These are phyloP conservation scores for Coemansia sp. DNA, from an alignment of 192 early-diverging fungal genomes.

Conservation along the genomic window DNA sequence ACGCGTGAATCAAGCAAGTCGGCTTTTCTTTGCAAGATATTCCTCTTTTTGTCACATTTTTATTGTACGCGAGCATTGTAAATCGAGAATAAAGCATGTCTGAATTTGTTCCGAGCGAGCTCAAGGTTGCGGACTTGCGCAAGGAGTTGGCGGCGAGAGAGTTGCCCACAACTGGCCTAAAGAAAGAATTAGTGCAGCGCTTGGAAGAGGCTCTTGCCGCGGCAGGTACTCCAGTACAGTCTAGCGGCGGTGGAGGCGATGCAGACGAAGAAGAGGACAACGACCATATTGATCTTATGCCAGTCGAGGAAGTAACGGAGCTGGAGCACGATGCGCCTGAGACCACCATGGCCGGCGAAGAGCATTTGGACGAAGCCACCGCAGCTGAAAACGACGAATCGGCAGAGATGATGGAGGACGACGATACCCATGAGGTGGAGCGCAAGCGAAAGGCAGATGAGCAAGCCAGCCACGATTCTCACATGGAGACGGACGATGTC, in stretches of 20 bases:
- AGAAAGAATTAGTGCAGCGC: conserved; percentile 66
- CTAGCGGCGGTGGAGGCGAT: not conserved
- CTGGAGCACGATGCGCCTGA: not conserved
- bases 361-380: not conserved
- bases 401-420: conserved; percentile 8
- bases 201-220: conserved; percentile 59
- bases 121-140: conserved; percentile 67
- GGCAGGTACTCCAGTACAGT: not conserved
- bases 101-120: conserved; percentile 45
- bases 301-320: conserved; percentile 22
- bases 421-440: not conserved
- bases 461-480: not conserved
- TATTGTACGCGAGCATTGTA: not conserved
- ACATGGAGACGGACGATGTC: conserved; percentile 17
- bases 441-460: not conserved
- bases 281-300: conserved; percentile 29
- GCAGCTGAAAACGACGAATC: conserved; percentile 3
- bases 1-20: not conserved
- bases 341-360: conserved; percentile 7
- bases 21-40: not conserved
- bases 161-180: conserved; percentile 64
- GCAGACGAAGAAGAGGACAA: conserved; percentile 15
- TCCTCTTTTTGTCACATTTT: not conserved
- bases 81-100: conserved; percentile 23
- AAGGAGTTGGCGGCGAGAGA: conserved; percentile 60